Evolutionary conservation across 805 yeast species (phyloP), one percentile per base, ranked within the genome.

Genomic region (Candida nonsorbophila): DNA sequence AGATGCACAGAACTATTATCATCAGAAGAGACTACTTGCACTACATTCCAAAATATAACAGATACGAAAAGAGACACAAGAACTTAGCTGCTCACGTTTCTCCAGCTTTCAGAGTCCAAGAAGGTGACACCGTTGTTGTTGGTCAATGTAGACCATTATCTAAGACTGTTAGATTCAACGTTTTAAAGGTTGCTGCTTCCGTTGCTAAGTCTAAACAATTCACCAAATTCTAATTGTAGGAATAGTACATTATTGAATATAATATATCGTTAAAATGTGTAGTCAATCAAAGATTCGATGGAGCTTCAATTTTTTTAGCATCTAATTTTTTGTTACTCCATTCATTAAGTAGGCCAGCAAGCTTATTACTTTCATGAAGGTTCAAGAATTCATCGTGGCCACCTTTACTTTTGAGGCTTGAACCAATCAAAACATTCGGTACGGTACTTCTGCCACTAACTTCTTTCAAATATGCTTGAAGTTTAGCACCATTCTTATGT

Each of bases 11-110:
- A 80, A 92, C 99, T 61, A 84, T 92, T 77, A 83, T 92, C 70
- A 84, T 92, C 78, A 88, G 98, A 83, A 90, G 99, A 78, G 97
- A 92, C 68, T 92, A 92, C 94, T 85, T 92, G 69, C 99, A 92
- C 79, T 92, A 86, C 78, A 84, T 92, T 71, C 95, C 97, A 73
- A 92, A 92, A 83, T 92, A 92, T 79, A 92, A 90, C 95, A 88
- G 99, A 84, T 92, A 87, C 85, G 99, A 92, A 79, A 92, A 92
- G 85, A 87, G 99, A 79, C 99, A 92, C 85, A 92, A 92, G 92
- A 92, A 92, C 83, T 79, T 92, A 47, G 94, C 99, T 69, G 99
- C 96, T 60, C 99, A 92, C 78, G 85, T 92, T 62, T 90, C 97
- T 51, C 99, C 99, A 75, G 97, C 97, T 72, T 92, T 92, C 97